Evolutionary conservation across 192 early-diverging fungal genomes (phyloP), one percentile per base, ranked within the genome.

Genomic region (Entophlyctis luteolus): DNA sequence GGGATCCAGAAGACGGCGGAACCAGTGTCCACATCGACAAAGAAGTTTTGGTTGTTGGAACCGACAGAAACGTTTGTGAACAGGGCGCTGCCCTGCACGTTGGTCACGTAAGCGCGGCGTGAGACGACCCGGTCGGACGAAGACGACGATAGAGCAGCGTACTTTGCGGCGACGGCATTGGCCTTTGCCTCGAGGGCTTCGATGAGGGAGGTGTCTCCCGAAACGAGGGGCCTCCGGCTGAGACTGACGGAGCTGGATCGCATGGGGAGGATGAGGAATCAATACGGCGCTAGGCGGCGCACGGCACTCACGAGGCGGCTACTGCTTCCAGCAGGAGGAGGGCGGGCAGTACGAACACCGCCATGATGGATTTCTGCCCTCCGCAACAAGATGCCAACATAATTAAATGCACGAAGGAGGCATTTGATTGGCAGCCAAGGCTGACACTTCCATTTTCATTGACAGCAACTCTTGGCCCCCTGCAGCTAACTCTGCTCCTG

Each of bases 11-110:
- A n/a, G 3, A 23, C 6, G 1, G 48, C 10, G 4, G 63, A 66
- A 5, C 63, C 63, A 8, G 63, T 66, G 34, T 66, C 63, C 18
- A 55, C 50, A 14, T 22, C 31, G 4, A 66, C 48, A 35, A 34
- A 12, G 32, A 55, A 66, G 14, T 23, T 16, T n/a, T 38, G 2
- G 8, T 31, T 16, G 22, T 45, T 45, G 6, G 62, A 50, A 18
- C 62, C 62, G n/a, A 65, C n/a, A 27, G 23, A 32, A 8, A 65
- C 32, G 3, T 16, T 22, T 2, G 62, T 33, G 48, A 32, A 65
- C 12, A 65, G 46, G 16, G 22, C 29, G 45, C 22, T 22, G 12
- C 31, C 27, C 31, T 48, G 47, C n/a, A 34, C 20, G 55, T 57
- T 57, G 55, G 31, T 57, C 14, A 57, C 23, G n/a, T n/a, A 1